phyloP scores from a whole-genome alignment of 1,284 basidiomycete genomes.

The Mycena sp. region DNA sequence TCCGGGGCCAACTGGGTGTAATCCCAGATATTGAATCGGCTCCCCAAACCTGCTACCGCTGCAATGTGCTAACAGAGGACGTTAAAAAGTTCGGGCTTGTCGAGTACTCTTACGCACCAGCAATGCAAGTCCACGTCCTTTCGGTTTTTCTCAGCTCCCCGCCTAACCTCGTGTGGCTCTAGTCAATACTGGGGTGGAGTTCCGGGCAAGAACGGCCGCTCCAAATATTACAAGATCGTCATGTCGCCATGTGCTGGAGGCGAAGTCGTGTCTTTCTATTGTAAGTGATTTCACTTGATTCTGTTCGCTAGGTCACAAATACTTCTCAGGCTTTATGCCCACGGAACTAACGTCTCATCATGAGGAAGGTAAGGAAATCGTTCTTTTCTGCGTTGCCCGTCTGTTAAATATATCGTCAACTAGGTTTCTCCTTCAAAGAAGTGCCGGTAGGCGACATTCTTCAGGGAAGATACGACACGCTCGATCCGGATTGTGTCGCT shows the following conservation, averaged over 20 bases:
- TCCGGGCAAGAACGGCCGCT: conserved; percentile 39
- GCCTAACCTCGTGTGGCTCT: not conserved
- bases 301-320: not conserved
- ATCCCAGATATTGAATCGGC: conserved; percentile 42
- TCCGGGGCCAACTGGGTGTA: conserved; percentile 40
- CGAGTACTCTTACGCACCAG: conserved; percentile 42
- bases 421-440: conserved; percentile 42
- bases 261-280: conserved; percentile 45
- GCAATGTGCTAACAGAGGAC: conserved; percentile 41
- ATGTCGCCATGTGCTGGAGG: conserved; percentile 45
- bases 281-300: conserved; percentile 22
- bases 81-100: conserved; percentile 43
- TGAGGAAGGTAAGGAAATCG: conserved; percentile 35
- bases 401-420: not conserved
- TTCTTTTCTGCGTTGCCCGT: not conserved
- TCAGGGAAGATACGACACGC: conserved; percentile 40
- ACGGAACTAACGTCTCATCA: conserved; percentile 45
- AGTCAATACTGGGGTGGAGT: conserved; percentile 47
- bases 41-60: conserved; percentile 46
- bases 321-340: conserved; percentile 43
- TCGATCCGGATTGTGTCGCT: conserved; percentile 43
- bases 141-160: not conserved
- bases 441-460: conserved; percentile 44
- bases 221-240: conserved; percentile 49
- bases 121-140: conserved; percentile 38